A percentile compares a stretch with the other conserved stretches of the same genome.
These are phyloP conservation scores for Suhomyces choctaworum DNA, from an alignment of 1,139 yeast genomes.

Conservation along the genomic window DNA sequence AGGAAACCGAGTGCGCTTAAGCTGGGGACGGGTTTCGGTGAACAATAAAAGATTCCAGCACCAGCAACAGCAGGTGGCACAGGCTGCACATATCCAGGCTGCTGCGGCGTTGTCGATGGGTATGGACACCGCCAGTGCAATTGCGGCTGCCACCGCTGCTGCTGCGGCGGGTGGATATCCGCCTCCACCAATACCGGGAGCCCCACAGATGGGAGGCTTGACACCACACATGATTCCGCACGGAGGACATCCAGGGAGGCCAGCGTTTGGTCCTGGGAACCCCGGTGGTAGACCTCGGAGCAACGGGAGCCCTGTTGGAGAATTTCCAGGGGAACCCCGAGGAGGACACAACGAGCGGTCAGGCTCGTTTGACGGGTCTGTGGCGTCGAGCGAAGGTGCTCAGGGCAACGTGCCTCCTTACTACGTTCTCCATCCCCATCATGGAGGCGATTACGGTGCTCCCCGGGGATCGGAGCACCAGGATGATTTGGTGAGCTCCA, in stretches of 20 bases:
- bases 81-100: slow-evolving; percentile 38
- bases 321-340: background rate
- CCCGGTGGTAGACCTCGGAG: background rate
- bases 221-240: slow-evolving; percentile 15
- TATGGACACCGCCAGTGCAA: slow-evolving; percentile 35
- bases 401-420: background rate
- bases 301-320: background rate
- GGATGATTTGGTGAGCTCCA: slow-evolving; percentile 13
- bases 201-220: slow-evolving; percentile 9
- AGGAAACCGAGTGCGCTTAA: slow-evolving; percentile 77
- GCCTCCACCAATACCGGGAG: slow-evolving; percentile 8
- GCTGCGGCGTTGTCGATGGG: slow-evolving; percentile 41
- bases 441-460: background rate
- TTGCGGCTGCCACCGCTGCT: slow-evolving; percentile 19
- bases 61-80: slow-evolving; percentile 36
- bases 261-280: background rate
- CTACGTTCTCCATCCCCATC: background rate
- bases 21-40: slow-evolving; percentile 75
- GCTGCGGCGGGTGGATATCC: slow-evolving; percentile 15
- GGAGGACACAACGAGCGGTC: background rate
- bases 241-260: slow-evolving; percentile 3
- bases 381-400: background rate
- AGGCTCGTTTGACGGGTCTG: slow-evolving; percentile 6
- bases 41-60: slow-evolving; percentile 38
- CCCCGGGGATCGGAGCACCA: slow-evolving; percentile 5